Evolutionary conservation across 768 basidiomycete genomes (phyloP).

Genomic region (Phlebiopsis flavidoalba): DNA sequence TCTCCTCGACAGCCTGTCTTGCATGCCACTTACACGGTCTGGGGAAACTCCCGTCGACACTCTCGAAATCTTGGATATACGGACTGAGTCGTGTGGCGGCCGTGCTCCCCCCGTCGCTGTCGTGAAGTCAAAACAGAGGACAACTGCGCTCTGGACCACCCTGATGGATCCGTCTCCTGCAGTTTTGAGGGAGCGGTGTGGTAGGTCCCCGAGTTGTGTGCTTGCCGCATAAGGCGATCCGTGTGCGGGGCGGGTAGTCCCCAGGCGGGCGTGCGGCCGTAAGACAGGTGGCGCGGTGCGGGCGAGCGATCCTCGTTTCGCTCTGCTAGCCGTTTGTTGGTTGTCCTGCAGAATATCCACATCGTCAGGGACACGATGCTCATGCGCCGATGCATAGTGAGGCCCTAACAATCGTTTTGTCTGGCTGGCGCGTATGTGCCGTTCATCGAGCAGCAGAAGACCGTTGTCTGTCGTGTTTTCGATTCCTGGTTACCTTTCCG

Average conservation of each 20-base stretch:
- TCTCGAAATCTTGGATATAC: not conserved
- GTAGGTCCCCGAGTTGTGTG: not conserved
- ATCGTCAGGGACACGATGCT: not conserved
- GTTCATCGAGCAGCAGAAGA: not conserved
- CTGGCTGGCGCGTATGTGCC: not conserved
- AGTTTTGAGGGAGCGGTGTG: not conserved
- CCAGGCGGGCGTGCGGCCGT: not conserved
- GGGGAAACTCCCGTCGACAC: not conserved
- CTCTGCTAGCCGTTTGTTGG: too few species aligned
- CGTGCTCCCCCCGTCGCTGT: constrained; percentile 1
- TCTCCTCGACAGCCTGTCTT: not conserved
- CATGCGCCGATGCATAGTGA: not conserved
- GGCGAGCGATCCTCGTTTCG: too few species aligned
- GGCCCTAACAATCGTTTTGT: not conserved
- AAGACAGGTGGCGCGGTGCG: not conserved
- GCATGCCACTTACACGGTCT: not conserved
- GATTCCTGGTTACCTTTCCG: too few species aligned
- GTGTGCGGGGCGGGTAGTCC: not conserved
- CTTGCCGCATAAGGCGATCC: not conserved
- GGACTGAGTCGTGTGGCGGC: not conserved
- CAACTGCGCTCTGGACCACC: not conserved
- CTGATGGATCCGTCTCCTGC: not conserved
- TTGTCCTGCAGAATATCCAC: not conserved
- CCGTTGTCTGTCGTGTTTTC: too few species aligned
- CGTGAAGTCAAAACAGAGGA: not conserved